A percentile compares a stretch with the other conserved stretches of the same genome.
These are phyloP conservation scores for Alopecurus myosuroides DNA, from an alignment of 176 grass and related monocot genomes.

Conservation along the genomic window DNA sequence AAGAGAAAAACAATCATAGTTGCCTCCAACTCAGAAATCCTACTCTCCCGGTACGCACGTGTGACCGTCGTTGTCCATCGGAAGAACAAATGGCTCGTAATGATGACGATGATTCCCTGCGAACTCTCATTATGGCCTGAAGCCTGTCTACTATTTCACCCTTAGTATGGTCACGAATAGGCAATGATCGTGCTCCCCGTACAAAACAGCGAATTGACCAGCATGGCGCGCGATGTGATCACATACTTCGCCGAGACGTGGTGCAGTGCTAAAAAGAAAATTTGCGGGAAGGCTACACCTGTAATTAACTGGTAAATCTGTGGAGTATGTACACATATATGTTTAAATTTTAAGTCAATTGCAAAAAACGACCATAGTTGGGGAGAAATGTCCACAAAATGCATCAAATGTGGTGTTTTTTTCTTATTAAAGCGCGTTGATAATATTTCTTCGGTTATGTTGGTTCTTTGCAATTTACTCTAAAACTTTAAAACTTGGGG, in stretches of 20 bases:
- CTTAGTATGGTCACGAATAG: constrained; percentile 16
- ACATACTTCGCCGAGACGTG: background rate
- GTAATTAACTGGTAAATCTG: no score
- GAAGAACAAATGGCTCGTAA: background rate
- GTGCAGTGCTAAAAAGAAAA: no score
- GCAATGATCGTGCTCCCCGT: constrained; percentile 29
- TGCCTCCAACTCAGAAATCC: constrained; percentile 8
- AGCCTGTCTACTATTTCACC: background rate
- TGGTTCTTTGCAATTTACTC: no score
- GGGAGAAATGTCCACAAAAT: no score
- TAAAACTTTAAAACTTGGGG: no score
- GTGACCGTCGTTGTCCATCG: background rate
- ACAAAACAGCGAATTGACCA: background rate
- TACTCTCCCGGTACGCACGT: constrained; percentile 16
- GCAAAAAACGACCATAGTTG: no score
- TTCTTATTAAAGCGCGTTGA: no score
- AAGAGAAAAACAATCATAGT: background rate
- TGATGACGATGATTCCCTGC: background rate
- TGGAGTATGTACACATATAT: no score
- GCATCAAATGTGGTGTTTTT: no score
- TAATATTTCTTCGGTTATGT: no score
- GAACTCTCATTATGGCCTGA: constrained; percentile 8
- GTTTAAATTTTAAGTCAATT: no score
- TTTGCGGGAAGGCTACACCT: no score
- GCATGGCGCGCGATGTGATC: background rate